Conservation (phyloP, 2,329 filamentous ascomycete species). For the Cladosporium sp. region DNA sequence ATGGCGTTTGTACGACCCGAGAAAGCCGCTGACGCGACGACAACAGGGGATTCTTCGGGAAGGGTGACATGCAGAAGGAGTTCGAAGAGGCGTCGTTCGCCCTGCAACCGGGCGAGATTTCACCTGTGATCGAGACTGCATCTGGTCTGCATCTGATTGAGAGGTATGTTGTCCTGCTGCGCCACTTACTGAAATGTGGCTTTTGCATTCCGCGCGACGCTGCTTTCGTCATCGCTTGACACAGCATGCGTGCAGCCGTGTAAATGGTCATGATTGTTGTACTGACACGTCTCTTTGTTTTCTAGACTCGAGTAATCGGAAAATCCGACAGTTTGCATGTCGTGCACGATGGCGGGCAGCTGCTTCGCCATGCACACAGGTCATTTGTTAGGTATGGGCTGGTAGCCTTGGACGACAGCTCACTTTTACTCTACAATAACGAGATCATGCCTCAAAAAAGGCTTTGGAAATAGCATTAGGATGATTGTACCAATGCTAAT, state of each 20-base stretch:
- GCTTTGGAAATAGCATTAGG: background rate
- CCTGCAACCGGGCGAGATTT: conserved; percentile 82
- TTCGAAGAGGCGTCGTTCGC: conserved; percentile 95
- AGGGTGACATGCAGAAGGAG: conserved; percentile 96
- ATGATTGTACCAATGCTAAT: conserved; percentile 8
- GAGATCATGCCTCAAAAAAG: background rate
- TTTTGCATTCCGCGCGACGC: conserved; percentile 5
- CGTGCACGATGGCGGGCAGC: conserved; percentile 2
- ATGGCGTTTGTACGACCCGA: conserved; percentile 3
- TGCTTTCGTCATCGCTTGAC: background rate
- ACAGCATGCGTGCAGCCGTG: conserved; percentile 1
- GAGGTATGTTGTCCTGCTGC: conserved; percentile 56
- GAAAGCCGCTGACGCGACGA: conserved; percentile 6
- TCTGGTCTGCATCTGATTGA: conserved; percentile 95
- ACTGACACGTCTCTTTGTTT: conserved; percentile 13
- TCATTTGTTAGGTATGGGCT: conserved; percentile 1
- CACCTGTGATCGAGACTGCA: conserved; percentile 81
- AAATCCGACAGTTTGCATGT: background rate
- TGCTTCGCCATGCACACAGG: conserved; percentile 6
- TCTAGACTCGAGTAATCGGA: conserved; percentile 13
- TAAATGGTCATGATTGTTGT: conserved; percentile 4
- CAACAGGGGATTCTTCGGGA: conserved; percentile 78
- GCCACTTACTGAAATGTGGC: background rate
- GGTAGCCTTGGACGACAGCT: background rate
- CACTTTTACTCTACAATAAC: background rate